phyloP scores from a whole-genome alignment of 371 early-diverging fungal species.

The Syncephalis plumigaleata region DNA sequence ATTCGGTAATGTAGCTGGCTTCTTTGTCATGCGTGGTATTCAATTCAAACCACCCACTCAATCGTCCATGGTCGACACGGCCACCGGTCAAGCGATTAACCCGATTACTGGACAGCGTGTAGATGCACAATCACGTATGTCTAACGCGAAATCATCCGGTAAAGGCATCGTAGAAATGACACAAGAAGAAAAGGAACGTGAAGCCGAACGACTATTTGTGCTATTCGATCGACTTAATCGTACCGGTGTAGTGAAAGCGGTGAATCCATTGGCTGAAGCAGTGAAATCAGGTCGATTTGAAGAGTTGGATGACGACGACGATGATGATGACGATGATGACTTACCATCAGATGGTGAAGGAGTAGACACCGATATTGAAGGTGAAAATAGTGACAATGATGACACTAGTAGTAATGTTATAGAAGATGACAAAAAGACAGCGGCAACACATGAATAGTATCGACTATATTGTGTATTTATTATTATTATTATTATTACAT shows the following conservation, averaged over 20 bases:
- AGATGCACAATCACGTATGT: constrained; percentile 24
- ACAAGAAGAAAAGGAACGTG: constrained; percentile 88
- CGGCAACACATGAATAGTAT: too few species aligned
- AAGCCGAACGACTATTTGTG: constrained; percentile 81
- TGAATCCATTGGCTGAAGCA: constrained; percentile 40
- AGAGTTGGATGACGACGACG: constrained; percentile 1
- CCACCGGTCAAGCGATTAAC: constrained; percentile 26
- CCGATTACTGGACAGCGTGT: constrained; percentile 70
- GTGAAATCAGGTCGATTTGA: constrained; percentile 11
- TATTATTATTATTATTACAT: too few species aligned
- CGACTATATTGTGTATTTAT: too few species aligned
- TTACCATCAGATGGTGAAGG: too few species aligned
- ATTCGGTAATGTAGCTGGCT: constrained; percentile 87
- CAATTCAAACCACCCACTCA: constrained; percentile 11
- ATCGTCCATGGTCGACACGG: constrained; percentile 1
- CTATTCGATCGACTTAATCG: constrained; percentile 83
- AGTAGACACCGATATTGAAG: too few species aligned
- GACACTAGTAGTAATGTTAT: too few species aligned
- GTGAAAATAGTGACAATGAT: too few species aligned
- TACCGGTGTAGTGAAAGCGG: constrained; percentile 68
- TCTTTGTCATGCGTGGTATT: constrained; percentile 47
- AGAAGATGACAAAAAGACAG: too few species aligned
- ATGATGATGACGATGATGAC: constrained; percentile 1
- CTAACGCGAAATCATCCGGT: constrained; percentile 12
- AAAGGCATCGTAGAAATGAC: constrained; percentile 63